Conservation (phyloP, 768 basidiomycete genomes). For the Phylloporus sp. region DNA sequence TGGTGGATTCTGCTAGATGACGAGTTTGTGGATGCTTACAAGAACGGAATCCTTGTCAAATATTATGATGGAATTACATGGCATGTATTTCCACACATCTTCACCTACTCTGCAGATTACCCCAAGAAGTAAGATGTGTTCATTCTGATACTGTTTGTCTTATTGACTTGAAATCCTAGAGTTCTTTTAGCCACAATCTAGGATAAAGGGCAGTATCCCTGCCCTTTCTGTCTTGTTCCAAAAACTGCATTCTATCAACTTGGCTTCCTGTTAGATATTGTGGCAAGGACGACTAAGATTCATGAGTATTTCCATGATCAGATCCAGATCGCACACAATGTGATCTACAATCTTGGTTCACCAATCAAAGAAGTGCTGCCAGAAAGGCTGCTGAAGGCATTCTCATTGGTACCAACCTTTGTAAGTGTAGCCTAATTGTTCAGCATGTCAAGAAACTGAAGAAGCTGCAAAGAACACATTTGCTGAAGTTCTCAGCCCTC, state of each 20-base stretch:
- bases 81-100: too few species aligned
- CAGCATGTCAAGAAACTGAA: constrained; percentile 20
- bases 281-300: background rate
- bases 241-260: constrained; percentile 12
- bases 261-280: constrained; percentile 10
- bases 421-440: constrained; percentile 1
- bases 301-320: constrained; percentile 2
- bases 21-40: too few species aligned
- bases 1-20: too few species aligned
- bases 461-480: constrained; percentile 23
- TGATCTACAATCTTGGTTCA: constrained; percentile 3
- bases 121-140: too few species aligned
- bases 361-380: constrained; percentile 5
- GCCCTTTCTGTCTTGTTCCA: constrained; percentile 23
- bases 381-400: background rate
- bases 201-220: constrained; percentile 10
- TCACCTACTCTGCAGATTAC: too few species aligned
- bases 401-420: constrained; percentile 10
- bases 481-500: background rate
- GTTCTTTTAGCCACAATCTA: constrained; percentile 22
- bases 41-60: too few species aligned
- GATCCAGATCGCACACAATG: background rate
- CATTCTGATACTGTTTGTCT: too few species aligned
- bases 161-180: too few species aligned
- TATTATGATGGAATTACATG: too few species aligned